Base-by-base conservation (phyloP, 495 filamentous ascomycete species). In the Lepraria neglecta region DNA sequence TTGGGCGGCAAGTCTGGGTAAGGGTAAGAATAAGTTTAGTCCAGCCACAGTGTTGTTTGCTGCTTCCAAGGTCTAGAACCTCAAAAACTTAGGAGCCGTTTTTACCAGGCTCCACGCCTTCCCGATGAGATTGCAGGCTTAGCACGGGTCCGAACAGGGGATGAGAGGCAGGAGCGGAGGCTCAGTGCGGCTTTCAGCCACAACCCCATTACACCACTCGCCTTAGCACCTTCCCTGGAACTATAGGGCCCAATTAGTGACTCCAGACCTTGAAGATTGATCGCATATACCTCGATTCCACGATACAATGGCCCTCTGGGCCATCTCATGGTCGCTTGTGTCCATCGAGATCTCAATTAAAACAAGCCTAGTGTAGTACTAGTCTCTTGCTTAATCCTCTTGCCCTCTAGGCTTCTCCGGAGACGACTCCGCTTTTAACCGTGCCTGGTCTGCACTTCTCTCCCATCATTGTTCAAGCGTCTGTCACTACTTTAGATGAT, bases 111-210 rank as follows among this genome's bases (percentile, higher is more conserved):
- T 31, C 48, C 48, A 52, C 48, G 27, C 6, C 28, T 15, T 14
- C 6, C 31, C 48, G 48, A 52, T 31, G 48, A n/a, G 48, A 52
- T 52, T 33, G 48, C 27, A 31, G 28, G 31, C 31, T 52, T 52
- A 52, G 27, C 17, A 31, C 27, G 48, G 27, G 28, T 9, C 6
- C 12, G 27, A 30, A 31, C 48, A n/a, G 48, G 27, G 28, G 31
- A n/a, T 12, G 15, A 33, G 28, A n/a, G 46, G 21, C 14, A 14
- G 28, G 21, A 12, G 46, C 46, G 21, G 46, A 50, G 48, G 27
- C 48, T 52, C 48, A 52, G 48, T 30, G 27, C 48, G 27, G 28
- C 48, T 10, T 17, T 31, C 27, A 52, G 48, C 48, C 48, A 52
- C 48, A 38, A 38, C 35, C 4, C 35, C 35, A 38, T 38, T 24